phyloP scores from a whole-genome alignment of 306 rosid genomes.

The Prunus padus region DNA sequence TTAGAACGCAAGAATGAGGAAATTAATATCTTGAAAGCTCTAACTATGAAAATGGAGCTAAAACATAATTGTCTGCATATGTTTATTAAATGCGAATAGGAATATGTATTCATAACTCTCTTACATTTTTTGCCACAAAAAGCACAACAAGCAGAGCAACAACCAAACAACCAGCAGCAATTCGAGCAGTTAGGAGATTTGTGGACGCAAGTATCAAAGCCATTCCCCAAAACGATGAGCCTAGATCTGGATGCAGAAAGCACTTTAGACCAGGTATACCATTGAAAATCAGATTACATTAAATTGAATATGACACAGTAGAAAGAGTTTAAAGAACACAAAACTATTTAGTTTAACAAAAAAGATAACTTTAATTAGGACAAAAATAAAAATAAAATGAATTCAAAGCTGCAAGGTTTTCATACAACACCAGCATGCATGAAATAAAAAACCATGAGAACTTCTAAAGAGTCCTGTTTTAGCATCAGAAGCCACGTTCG shows the following conservation, averaged over 20 bases:
- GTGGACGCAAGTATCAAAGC: slow-evolving; percentile 89
- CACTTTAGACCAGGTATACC: slow-evolving; percentile 29
- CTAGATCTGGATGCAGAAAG: slow-evolving; percentile 64
- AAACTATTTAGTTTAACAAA: background rate
- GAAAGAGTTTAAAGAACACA: background rate
- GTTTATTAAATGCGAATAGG: background rate
- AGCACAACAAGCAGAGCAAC: slow-evolving; percentile 80
- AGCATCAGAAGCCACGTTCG: background rate
- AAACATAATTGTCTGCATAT: background rate
- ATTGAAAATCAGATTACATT: slow-evolving; percentile 12
- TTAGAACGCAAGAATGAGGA: slow-evolving; percentile 23
- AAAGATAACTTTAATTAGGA: background rate
- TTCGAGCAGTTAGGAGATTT: slow-evolving; percentile 68
- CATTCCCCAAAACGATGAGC: slow-evolving; percentile 99
- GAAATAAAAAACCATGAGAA: background rate
- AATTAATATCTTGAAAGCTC: background rate
- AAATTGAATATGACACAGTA: background rate
- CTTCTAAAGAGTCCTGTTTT: background rate
- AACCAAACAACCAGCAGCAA: slow-evolving; percentile 89
- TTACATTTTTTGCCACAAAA: slow-evolving; percentile 87
- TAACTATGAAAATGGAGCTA: background rate
- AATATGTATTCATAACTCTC: slow-evolving; percentile 23
- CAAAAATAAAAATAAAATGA: slow-evolving; percentile 6
- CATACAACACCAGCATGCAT: slow-evolving; percentile 2
- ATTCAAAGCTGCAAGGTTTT: background rate